These are phyloP conservation scores for Periconia macrospinosa DNA, from an alignment of 2,329 filamentous ascomycete species.

Conservation along the genomic window DNA sequence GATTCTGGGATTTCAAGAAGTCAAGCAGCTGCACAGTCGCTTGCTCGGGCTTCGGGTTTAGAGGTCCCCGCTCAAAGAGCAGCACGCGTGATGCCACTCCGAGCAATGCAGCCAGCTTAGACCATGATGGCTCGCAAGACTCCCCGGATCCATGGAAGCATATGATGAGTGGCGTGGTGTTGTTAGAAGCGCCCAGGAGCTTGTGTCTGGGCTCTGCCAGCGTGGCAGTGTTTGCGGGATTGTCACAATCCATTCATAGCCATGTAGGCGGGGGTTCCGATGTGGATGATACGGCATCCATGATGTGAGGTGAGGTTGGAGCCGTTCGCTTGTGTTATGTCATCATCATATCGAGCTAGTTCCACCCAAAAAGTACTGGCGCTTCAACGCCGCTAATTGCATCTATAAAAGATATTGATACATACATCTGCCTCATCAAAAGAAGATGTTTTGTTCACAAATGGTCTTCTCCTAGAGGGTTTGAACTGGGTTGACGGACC, in stretches of 20 bases:
- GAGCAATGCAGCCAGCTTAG: neutral
- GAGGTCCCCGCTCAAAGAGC: neutral
- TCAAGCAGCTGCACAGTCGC: neutral
- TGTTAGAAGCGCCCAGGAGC: neutral
- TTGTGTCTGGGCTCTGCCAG: neutral
- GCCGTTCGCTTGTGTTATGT: too few relatives aligned
- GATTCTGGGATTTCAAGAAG: neutral
- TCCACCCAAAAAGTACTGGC: too few relatives aligned
- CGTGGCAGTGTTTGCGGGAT: neutral
- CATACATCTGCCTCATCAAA: too few relatives aligned
- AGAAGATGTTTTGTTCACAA: too few relatives aligned
- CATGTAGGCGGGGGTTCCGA: too few relatives aligned
- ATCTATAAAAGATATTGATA: too few relatives aligned
- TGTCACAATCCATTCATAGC: neutral
- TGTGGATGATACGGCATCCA: too few relatives aligned
- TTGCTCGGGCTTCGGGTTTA: neutral
- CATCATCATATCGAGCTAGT: too few relatives aligned
- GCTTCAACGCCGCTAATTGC: too few relatives aligned
- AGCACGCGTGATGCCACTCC: neutral
- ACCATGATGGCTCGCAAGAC: neutral
- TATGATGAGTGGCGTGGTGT: neutral
- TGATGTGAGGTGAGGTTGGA: too few relatives aligned
- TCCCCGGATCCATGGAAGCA: neutral
- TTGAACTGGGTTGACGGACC: too few relatives aligned
- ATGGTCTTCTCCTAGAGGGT: too few relatives aligned